Evolutionary conservation across 441 rosid species (phyloP).

Genomic region (Geranium incanum): DNA sequence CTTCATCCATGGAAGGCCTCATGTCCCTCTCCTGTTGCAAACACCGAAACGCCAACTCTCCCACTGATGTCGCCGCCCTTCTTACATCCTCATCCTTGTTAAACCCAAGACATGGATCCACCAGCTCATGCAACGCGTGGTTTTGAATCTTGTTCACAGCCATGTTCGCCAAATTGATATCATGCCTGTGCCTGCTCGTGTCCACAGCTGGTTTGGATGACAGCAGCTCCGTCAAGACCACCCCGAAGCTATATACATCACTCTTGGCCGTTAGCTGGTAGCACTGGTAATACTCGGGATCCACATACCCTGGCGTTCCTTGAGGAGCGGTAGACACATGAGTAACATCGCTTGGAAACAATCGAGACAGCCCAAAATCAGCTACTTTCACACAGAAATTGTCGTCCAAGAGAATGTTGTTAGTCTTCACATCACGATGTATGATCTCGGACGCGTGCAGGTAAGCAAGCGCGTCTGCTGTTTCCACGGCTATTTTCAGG

Average conservation of each 20-base stretch:
- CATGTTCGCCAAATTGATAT: slow-evolving; percentile 57
- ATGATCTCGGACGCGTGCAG: slow-evolving; percentile 65
- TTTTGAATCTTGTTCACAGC: slow-evolving; percentile 57
- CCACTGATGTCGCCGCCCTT: slow-evolving; percentile 49
- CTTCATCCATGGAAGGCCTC: slow-evolving; percentile 69
- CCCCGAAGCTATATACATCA: slow-evolving; percentile 79
- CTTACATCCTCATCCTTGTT: slow-evolving; percentile 30
- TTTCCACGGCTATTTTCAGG: slow-evolving; percentile 58
- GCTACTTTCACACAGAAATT: slow-evolving; percentile 58
- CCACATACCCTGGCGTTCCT: slow-evolving; percentile 30
- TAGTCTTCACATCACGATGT: slow-evolving; percentile 65
- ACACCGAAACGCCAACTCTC: slow-evolving; percentile 60
- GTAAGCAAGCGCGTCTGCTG: slow-evolving; percentile 59
- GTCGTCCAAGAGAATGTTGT: slow-evolving; percentile 56
- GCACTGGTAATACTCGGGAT: slow-evolving; percentile 58
- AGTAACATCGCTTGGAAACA: slow-evolving; percentile 47
- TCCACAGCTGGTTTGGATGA: slow-evolving; percentile 76
- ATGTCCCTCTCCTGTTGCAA: slow-evolving; percentile 55
- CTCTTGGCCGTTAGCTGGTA: slow-evolving; percentile 65
- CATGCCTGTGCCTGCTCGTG: slow-evolving; percentile 41
- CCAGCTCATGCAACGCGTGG: slow-evolving; percentile 38
- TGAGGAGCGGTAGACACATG: slow-evolving; percentile 77
- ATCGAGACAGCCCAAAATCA: slow-evolving; percentile 60
- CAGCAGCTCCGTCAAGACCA: slow-evolving; percentile 60
- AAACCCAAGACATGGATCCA: slow-evolving; percentile 50